A percentile compares a stretch with the other conserved stretches of the same genome.
These are phyloP conservation scores for Pelargonium citronellum DNA, from an alignment of 441 rosid genomes.

Conservation along the genomic window DNA sequence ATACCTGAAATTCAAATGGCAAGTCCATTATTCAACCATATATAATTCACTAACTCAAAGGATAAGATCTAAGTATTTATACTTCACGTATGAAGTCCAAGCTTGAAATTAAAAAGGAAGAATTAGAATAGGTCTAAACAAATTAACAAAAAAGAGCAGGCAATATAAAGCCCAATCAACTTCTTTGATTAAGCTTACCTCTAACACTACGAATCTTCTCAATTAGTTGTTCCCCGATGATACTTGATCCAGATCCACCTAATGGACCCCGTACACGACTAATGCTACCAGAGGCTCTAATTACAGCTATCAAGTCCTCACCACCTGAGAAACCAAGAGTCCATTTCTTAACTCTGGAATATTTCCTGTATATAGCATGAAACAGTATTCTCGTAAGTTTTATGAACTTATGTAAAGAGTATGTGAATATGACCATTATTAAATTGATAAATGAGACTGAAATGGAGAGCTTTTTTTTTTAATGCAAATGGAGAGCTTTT, in stretches of 20 bases:
- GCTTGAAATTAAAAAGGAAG: neutral
- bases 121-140: neutral
- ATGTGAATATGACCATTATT: neutral
- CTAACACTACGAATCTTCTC: constrained; percentile 78
- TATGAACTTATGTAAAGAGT: constrained; percentile 2
- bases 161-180: neutral
- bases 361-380: constrained; percentile 48
- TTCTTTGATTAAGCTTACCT: constrained; percentile 40
- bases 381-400: constrained; percentile 6
- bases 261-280: constrained; percentile 73
- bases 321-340: constrained; percentile 89
- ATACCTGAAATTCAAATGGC: neutral
- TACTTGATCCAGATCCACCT: constrained; percentile 56
- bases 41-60: neutral
- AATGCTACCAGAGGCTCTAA: constrained; percentile 90
- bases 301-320: constrained; percentile 67
- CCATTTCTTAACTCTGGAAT: constrained; percentile 72
- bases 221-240: constrained; percentile 75
- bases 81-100: neutral
- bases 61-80: constrained; percentile 1
- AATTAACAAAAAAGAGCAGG: neutral
- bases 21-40: neutral
- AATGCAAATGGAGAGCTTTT: neutral
- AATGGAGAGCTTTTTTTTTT: neutral
- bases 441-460: neutral